Base-by-base conservation (phyloP, 768 basidiomycete genomes). In the Lanmaoa rubissima region DNA sequence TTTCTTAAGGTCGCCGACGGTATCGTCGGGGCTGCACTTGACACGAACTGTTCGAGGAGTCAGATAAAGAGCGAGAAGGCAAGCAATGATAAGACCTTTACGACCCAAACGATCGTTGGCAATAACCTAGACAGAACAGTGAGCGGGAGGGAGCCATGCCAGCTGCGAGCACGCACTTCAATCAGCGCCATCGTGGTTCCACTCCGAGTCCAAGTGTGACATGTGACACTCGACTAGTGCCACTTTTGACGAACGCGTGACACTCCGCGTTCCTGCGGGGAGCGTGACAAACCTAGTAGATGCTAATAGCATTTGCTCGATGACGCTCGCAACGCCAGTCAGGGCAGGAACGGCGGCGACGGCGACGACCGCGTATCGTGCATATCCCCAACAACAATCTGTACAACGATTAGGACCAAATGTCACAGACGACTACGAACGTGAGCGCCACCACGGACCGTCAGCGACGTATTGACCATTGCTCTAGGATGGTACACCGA, bases 1-100 rank as follows among this genome's bases (percentile, higher is more conserved):
- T 73, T 89, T 90, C 82, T 98, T 98, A 60, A 99, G 79, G 70
- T 98, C 96, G 41, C 96, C 96, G 36, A 99, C 92, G 1, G 97
- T 98, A 70, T 99, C 97, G 14, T 96, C 87, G 5, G 92, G 84
- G 72, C 87, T 88, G 77, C 95, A 97, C 74, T 98, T 97, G 68
- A 98, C 93, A 61, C 92, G 89, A 58, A 97, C 95, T 97, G 54
- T 26, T 39, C 47, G n/a, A 46, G 10, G 31, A 24, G 36, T 67
- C 42, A 65, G 63, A 57, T 43, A 26, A 40, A 39, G 21, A 9
- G 35, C 26, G 2, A 16, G 0, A 4, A 47, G 1, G 8, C 1
- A 11, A 31, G 4, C 9, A 1, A 38, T 5, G 8, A 44, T 12
- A 76, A 45, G 19, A 92, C 94, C 93, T 88, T 95, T 96, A 59